Evolutionary conservation across 2,329 filamentous ascomycete species (phyloP).

Genomic region (Alternaria viburni): DNA sequence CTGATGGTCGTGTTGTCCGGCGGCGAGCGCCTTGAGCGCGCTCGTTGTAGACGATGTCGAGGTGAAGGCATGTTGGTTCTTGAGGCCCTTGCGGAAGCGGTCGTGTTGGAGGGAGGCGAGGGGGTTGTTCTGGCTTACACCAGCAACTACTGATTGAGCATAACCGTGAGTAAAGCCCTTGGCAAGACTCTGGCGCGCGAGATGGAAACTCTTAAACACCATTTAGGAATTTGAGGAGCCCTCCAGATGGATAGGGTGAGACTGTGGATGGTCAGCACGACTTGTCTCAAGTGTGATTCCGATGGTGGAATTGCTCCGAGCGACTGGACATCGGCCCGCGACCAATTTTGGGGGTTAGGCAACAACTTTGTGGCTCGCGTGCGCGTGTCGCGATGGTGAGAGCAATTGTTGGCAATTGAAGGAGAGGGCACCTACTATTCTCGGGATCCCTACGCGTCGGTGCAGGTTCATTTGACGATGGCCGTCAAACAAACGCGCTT

Average conservation of each 20-base stretch:
- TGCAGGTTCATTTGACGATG: conserved; percentile 99
- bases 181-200: conserved; percentile 96
- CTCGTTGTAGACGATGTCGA: conserved; percentile 45
- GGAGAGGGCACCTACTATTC: conserved; percentile 63
- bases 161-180: conserved; percentile 98
- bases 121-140: conserved; percentile 67
- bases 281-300: background rate
- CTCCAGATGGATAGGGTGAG: conserved; percentile 64
- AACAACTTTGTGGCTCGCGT: conserved; percentile 24
- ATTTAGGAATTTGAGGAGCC: conserved; percentile 81
- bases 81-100: conserved; percentile 57
- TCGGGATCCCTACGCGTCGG: conserved; percentile 61
- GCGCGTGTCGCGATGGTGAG: conserved; percentile 7
- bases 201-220: conserved; percentile 74
- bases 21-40: conserved; percentile 43
- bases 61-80: conserved; percentile 80
- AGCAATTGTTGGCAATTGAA: conserved; percentile 4
- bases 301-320: conserved; percentile 23
- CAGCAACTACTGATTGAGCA: conserved; percentile 95
- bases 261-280: conserved; percentile 43
- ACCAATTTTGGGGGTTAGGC: conserved; percentile 21
- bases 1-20: conserved; percentile 38
- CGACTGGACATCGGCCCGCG: conserved; percentile 17
- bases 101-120: conserved; percentile 59
- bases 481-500: conserved; percentile 90